Base-by-base conservation (phyloP, 768 basidiomycete genomes). In the Filobasidium wieringae region DNA sequence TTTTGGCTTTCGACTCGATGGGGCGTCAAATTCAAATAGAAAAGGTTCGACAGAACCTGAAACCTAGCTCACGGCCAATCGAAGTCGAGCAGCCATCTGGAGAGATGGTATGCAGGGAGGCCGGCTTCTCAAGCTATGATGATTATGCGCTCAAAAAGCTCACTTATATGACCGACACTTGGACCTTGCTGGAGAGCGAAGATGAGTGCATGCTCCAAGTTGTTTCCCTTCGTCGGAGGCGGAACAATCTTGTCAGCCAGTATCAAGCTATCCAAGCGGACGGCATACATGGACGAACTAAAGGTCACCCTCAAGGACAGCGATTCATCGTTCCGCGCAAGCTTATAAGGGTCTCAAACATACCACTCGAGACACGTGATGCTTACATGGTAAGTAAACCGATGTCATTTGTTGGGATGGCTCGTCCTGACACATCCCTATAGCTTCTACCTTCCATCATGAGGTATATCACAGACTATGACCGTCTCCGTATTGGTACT, bases 401-500 rank as follows among this genome's bases (percentile, higher is more conserved):
- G 11, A 4, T 40, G 11, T 15, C 37, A 11, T 15, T 40, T 11
- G 11, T 40, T n/a, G n/a, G n/a, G n/a, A n/a, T n/a, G n/a, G n/a
- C n/a, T n/a, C n/a, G n/a, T n/a, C n/a, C n/a, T n/a, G n/a, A n/a
- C n/a, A n/a, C n/a, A n/a, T n/a, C 80, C 0, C 83, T 85, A 64
- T 70, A 77, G 49, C 64, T 84, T 29, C 73, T 88, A 12, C 87
- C 89, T 5, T 78, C 79, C 5, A 76, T 92, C 12, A 81, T 81
- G 56, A 82, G 81, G 60, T 82, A 82, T 17, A 71, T 87, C 53
- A 84, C 82, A 1, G 81, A 82, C 64, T 66, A 81, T 4, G 86
- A 82, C 71, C 82, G 86, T 19, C 83, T 76, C 8, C 78, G 72
- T 15, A 79, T 89, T 31, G 76, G 78, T 11, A 77, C 90, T 22